Evolutionary conservation across 768 basidiomycete species (phyloP).

Genomic region (Epithele typhae): DNA sequence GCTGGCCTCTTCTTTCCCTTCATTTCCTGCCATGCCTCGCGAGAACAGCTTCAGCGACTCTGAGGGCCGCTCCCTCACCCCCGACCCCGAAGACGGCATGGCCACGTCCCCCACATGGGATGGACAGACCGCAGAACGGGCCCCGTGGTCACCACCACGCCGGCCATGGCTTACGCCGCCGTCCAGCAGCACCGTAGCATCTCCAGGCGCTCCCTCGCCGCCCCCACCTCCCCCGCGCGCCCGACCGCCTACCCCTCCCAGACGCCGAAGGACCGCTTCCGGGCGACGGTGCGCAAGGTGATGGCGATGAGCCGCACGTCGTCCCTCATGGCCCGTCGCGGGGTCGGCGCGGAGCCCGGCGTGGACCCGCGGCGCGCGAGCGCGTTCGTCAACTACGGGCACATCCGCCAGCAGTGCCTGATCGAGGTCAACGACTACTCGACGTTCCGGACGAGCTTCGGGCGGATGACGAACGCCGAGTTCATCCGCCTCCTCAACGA

Average conservation of each 20-base stretch:
- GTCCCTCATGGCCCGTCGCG: constrained; percentile 28
- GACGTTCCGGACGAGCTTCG: constrained; percentile 45
- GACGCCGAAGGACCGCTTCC: constrained; percentile 49
- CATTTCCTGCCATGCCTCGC: constrained; percentile 58
- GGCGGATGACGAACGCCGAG: constrained; percentile 54
- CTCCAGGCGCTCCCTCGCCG: neutral
- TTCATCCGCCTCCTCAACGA: constrained; percentile 55
- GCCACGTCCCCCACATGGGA: constrained; percentile 11
- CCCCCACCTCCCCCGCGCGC: neutral
- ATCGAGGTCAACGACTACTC: constrained; percentile 72
- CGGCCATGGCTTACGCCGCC: constrained; percentile 1
- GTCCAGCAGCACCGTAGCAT: neutral
- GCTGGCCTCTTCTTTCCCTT: no score
- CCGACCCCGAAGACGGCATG: constrained; percentile 50
- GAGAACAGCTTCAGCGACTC: constrained; percentile 67
- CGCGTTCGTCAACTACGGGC: constrained; percentile 50
- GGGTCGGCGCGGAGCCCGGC: constrained; percentile 67
- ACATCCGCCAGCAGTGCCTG: constrained; percentile 54
- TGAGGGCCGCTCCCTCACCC: constrained; percentile 60
- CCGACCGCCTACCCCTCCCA: no score
- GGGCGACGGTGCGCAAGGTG: constrained; percentile 52
- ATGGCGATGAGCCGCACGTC: constrained; percentile 59
- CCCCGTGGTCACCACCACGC: neutral
- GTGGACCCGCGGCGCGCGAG: constrained; percentile 60
- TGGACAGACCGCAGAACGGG: constrained; percentile 1